Conservation (phyloP, 306 rosid genomes). For the Begonia fuchsioides region DNA sequence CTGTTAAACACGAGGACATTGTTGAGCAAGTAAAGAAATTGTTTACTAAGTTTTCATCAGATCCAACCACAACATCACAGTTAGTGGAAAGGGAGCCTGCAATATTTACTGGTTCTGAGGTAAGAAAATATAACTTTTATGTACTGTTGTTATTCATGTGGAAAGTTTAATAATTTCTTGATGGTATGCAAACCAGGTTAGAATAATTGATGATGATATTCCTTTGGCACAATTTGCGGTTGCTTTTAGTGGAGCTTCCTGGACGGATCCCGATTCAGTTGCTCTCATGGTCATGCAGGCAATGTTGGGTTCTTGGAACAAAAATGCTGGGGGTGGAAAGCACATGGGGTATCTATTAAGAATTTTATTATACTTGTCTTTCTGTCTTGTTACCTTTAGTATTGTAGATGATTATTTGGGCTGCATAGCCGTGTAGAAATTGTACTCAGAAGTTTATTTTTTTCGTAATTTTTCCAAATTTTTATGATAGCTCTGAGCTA, state of each 20-base stretch:
- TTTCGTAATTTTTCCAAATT: too few relatives aligned
- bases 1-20: conserved; percentile 71
- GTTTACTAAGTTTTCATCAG: conserved; percentile 63
- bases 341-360: conserved; percentile 65
- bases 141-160: background rate
- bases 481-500: conserved; percentile 51
- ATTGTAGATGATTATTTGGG: background rate
- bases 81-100: conserved; percentile 71
- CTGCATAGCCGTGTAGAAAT: background rate
- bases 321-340: conserved; percentile 78
- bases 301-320: conserved; percentile 94
- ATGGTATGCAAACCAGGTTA: conserved; percentile 36
- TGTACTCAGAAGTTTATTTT: conserved; percentile 3
- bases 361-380: conserved; percentile 3
- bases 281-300: conserved; percentile 97
- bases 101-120: conserved; percentile 94
- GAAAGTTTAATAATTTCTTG: too few relatives aligned
- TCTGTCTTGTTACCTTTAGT: background rate
- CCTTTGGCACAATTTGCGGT: conserved; percentile 86
- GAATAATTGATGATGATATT: conserved; percentile 77
- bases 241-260: conserved; percentile 88
- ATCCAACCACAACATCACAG: conserved; percentile 65
- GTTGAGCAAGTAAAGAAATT: conserved; percentile 53
- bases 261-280: conserved; percentile 97
- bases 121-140: conserved; percentile 11